Base-by-base conservation (phyloP, 2,329 filamentous ascomycete species). In the Dactylonectria estremocensis region DNA sequence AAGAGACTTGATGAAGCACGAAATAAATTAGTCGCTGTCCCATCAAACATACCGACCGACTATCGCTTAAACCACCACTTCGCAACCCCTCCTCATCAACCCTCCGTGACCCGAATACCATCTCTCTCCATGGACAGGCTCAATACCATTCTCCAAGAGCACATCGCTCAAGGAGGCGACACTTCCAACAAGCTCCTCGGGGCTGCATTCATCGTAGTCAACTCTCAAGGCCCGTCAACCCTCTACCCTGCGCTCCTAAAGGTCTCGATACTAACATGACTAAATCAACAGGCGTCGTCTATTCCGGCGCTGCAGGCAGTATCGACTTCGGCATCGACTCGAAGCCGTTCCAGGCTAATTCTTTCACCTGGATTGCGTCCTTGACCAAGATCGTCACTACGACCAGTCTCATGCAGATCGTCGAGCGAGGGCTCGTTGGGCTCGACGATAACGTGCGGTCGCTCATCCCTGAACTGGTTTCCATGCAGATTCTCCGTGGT, bases 351-450 rank as follows among this genome's bases (percentile, higher is more conserved):
- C 69, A 67, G 2, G 55, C 69, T 1, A 67, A 77, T 45, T 77
- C 82, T 1, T 79, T 84, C 50, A 76, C 77, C 20, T 82, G 76
- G 74, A 74, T 80, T 13, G 83, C 83, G 9, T 85, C 83, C n/a
- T 65, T 83, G 72, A 84, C 82, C 64, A 85, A 85, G 72, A 74
- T 85, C n/a, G 69, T 82, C 50, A 83, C 83, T 0, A 72, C 76
- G 5, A 78, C 78, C 0, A 76, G 74, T 54, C 40, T 84, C 20
- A 77, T 85, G 74, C 82, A 84, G 60, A 75, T 83, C 50, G 80
- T 84, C 11, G 81, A 85, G 68, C 70, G 69, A 5, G 78, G 77
- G 5, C 61, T 69, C 4, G 55, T 84, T 28, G 66, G 45, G 1
- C 76, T 85, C 2, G 82, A 85, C 43, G 77, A 78, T 6, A 81